These are phyloP conservation scores for Debaryomyces prosopidis DNA, from an alignment of 805 yeast species.

Conservation along the genomic window DNA sequence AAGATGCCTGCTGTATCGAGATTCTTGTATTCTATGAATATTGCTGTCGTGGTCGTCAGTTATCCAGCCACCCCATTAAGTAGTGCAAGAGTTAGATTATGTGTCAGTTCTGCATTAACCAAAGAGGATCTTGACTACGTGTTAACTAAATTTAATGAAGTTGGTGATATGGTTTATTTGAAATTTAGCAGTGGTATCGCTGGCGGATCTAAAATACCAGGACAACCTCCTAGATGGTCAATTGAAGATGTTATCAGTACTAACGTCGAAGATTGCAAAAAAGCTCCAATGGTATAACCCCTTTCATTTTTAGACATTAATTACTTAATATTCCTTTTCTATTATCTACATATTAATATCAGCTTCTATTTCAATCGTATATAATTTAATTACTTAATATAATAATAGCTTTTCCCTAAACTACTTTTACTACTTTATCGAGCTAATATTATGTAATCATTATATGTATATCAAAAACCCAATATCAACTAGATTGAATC, in stretches of 20 bases:
- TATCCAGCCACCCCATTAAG: slow-evolving; percentile 96
- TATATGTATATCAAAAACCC: background rate
- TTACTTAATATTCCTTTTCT: no score
- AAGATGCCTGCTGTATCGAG: slow-evolving; percentile 93
- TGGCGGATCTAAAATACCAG: slow-evolving; percentile 61
- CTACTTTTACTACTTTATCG: no score
- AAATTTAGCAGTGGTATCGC: slow-evolving; percentile 78
- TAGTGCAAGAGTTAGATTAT: slow-evolving; percentile 86
- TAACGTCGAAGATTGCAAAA: slow-evolving; percentile 65
- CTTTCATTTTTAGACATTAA: no score
- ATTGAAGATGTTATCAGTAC: slow-evolving; percentile 73
- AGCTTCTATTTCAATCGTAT: background rate
- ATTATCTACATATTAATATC: no score
- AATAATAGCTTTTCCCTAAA: background rate
- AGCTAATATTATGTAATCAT: background rate
- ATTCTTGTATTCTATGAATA: slow-evolving; percentile 71
- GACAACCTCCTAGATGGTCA: slow-evolving; percentile 69
- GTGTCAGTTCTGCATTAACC: slow-evolving; percentile 88
- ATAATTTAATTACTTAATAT: background rate
- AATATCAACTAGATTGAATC: background rate
- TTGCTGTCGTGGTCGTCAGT: slow-evolving; percentile 95
- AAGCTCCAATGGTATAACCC: slow-evolving; percentile 20
- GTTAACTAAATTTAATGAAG: slow-evolving; percentile 65
- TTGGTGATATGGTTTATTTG: slow-evolving; percentile 75
- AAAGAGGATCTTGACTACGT: slow-evolving; percentile 90